Evolutionary conservation across 176 grass and related monocot genomes (phyloP), one percentile per base, ranked within the genome.

Genomic region (Oryza nivara): DNA sequence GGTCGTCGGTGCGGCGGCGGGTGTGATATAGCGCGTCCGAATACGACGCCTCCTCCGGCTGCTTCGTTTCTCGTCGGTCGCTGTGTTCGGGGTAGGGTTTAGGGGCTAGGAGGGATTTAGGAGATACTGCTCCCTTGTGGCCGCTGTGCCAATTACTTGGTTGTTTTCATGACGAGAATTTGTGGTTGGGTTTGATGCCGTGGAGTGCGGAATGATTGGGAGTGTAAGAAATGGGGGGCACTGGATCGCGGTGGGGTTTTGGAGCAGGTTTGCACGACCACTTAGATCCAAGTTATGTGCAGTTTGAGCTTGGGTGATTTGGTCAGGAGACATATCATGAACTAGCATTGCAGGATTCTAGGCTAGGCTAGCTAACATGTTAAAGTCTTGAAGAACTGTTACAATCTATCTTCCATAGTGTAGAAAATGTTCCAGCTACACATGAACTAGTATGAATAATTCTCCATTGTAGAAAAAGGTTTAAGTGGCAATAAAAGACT

Each of bases 41-140:
- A 49, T 1, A 14, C 45, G 9, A 11, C 20, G n/a, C n/a, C 58
- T 23, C n/a, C 58, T 63, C 58, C 58, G n/a, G 20, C 58, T 63
- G n/a, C 7, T 63, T 63, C 0, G 10, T 8, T 63, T 63, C 58
- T 63, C 2, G 0, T 23, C 20, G 58, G 58, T 63, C 16, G 40
- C 19, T 45, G 25, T 32, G 16, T 36, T 36, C 36, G 19, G 8
- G 8, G 36, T 61, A 76, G 64, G 85, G 78, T 81, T 87, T 81
- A 76, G 12, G 19, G 7, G 13, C 9, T 81, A 47, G 23, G 46
- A 12, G 36, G 35, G 22, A 45, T 34, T 30, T 8, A 2, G 48
- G 34, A 20, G 2, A 0, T 38, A 23, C 10, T 2, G 4, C 47
- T 36, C 35, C 36, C 32, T 48, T 43, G 20, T 65, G 20, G 14